Evolutionary conservation across 345 rosid genomes (phyloP), one percentile per base, ranked within the genome.

Genomic region (Pistacia integerrima): DNA sequence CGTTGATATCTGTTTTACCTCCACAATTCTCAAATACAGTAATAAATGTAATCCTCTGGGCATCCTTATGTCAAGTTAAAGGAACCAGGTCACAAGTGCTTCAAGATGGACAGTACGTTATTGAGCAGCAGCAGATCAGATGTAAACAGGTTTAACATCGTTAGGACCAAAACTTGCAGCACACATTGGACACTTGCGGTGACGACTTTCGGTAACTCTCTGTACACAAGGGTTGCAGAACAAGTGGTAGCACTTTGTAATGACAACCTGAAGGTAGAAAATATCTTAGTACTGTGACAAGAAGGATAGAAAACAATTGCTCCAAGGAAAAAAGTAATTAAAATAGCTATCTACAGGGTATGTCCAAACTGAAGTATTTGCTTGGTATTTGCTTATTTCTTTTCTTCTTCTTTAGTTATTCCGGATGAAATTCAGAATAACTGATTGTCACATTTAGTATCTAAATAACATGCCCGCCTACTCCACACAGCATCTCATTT

Each of bases 111-210:
- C 18, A 4, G 20, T 13, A 52, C 11, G 35, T 51, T 75, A 5
- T 64, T 44, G 33, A 20, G 18, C 38, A 71, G 61, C 74, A 61
- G 60, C 64, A 22, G 0, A 30, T 92, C 90, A 97, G 79, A 97
- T 94, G 78, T 97, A 97, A 77, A 96, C 98, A 79, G 97, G 98
- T 74, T 91, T 96, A 55, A 97, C 96, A 70, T 97, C 98, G 64
- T 92, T 97, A 20, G 84, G 82, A 64, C 99, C 97, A 71, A 97
- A 94, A 86, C 92, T 94, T 58, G 92, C 86, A 18, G 89, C 81
- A 75, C 99, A 97, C 4, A 82, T 84, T 12, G 97, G 97, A 79
- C 98, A 97, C 80, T 94, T 97, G 72, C 97, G 90, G 64, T 91
- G 97, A 41, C 98, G 90, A 70, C 87, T 89, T 85, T 81, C 97